A percentile compares a stretch with the other conserved stretches of the same genome.
phyloP scores from a whole-genome alignment of 176 grass and related monocot genomes.

The Musa schizocarpa region DNA sequence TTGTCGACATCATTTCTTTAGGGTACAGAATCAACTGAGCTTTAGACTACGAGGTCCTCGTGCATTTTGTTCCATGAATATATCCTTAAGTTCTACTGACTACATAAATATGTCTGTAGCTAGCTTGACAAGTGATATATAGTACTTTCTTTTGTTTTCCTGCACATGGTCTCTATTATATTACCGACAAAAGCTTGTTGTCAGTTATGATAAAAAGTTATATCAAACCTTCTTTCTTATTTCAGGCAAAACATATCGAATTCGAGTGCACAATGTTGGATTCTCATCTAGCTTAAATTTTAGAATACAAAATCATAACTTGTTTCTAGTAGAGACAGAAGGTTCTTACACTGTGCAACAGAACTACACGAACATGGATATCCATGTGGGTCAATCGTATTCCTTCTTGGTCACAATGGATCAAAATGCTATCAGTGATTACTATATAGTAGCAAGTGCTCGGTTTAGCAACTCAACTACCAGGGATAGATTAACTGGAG shows the following conservation, averaged over 20 bases:
- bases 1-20: not conserved
- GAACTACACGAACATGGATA: slow-evolving; percentile 92
- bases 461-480: slow-evolving; percentile 38
- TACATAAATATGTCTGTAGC: not conserved
- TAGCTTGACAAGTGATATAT: not conserved
- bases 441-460: slow-evolving; percentile 71
- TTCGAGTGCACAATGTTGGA: slow-evolving; percentile 82
- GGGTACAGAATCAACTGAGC: not conserved
- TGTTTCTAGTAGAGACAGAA: slow-evolving; percentile 78
- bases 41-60: no score
- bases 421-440: slow-evolving; percentile 71
- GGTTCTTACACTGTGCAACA: slow-evolving; percentile 92
- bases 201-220: no score
- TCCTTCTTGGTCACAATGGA: slow-evolving; percentile 93
- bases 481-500: slow-evolving; percentile 54
- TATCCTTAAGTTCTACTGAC: no score
- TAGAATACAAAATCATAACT: slow-evolving; percentile 73
- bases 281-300: slow-evolving; percentile 83
- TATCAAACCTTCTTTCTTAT: slow-evolving; percentile 3
- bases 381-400: slow-evolving; percentile 87
- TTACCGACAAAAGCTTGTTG: not conserved
- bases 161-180: not conserved
- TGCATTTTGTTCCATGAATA: no score
- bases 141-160: not conserved
- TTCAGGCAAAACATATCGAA: slow-evolving; percentile 74